These are phyloP conservation scores for Halenospora varia DNA, from an alignment of 495 filamentous ascomycete genomes.

Conservation along the genomic window DNA sequence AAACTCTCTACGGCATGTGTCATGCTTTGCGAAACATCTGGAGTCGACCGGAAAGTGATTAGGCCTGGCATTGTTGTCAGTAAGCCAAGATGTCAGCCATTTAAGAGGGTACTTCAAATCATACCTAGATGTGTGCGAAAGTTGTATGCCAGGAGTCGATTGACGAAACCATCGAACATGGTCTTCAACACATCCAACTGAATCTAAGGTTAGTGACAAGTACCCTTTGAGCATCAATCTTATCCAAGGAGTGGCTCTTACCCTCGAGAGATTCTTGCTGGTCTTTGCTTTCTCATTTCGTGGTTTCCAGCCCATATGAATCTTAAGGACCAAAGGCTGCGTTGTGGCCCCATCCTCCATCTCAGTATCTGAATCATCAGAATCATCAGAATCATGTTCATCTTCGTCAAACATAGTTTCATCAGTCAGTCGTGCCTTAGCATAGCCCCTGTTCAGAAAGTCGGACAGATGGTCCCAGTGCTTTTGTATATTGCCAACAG, in stretches of 20 bases:
- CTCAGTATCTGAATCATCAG: neutral
- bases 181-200: slow-evolving; percentile 32
- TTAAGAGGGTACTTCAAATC: too few relatives aligned
- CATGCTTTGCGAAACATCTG: slow-evolving; percentile 18
- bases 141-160: slow-evolving; percentile 28
- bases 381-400: neutral
- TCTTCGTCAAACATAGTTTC: neutral
- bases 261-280: slow-evolving; percentile 1
- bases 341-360: neutral
- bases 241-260: too few relatives aligned
- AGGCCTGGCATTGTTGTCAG: slow-evolving; percentile 11
- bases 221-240: too few relatives aligned
- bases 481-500: slow-evolving; percentile 3
- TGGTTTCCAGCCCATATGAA: neutral
- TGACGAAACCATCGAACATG: slow-evolving; percentile 31
- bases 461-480: slow-evolving; percentile 13
- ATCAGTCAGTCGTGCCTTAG: neutral
- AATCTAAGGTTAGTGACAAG: neutral
- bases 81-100: neutral
- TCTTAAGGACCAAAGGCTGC: slow-evolving; percentile 2
- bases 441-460: slow-evolving; percentile 5
- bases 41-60: slow-evolving; percentile 20
- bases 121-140: slow-evolving; percentile 25
- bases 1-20: slow-evolving; percentile 29
- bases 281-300: neutral